Conservation (phyloP, 2,329 filamentous ascomycete genomes). For the Alternaria dauci region DNA sequence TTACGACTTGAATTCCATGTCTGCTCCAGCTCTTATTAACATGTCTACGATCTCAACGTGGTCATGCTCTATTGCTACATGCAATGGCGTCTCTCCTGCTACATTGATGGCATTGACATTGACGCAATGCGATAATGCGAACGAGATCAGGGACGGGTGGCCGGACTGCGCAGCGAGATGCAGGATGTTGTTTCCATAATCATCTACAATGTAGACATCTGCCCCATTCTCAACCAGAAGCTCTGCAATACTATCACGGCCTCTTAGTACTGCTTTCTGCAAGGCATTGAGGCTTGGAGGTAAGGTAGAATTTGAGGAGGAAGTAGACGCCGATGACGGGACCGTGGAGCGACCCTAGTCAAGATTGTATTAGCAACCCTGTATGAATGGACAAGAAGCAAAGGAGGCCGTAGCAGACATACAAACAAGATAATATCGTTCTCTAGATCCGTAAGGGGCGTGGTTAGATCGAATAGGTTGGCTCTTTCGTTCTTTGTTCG, state of each 20-base stretch:
- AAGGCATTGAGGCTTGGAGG: constrained; percentile 8
- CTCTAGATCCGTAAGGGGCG: not conserved
- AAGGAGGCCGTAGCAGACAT: not conserved
- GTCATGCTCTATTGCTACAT: constrained; percentile 15
- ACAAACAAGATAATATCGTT: not conserved
- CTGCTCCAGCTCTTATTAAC: constrained; percentile 8
- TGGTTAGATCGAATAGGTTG: not conserved
- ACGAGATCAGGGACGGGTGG: not conserved
- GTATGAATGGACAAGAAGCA: not conserved
- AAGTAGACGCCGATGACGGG: not conserved
- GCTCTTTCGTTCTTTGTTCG: not conserved
- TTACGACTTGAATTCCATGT: constrained; percentile 8
- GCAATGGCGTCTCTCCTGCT: constrained; percentile 11
- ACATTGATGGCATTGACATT: constrained; percentile 11
- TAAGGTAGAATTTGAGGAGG: not conserved
- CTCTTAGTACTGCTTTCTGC: constrained; percentile 3
- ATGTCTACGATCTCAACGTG: constrained; percentile 7
- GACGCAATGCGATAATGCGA: not conserved
- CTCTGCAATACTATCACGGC: constrained; percentile 1
- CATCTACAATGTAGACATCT: constrained; percentile 2
- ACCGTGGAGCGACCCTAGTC: not conserved
- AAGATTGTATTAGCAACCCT: not conserved
- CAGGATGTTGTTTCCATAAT: constrained; percentile 7
- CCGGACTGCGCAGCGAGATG: constrained; percentile 4
- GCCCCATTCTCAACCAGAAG: constrained; percentile 10